Evolutionary conservation across 2,329 filamentous ascomycete species (phyloP).

Genomic region (Penicillium sp.): DNA sequence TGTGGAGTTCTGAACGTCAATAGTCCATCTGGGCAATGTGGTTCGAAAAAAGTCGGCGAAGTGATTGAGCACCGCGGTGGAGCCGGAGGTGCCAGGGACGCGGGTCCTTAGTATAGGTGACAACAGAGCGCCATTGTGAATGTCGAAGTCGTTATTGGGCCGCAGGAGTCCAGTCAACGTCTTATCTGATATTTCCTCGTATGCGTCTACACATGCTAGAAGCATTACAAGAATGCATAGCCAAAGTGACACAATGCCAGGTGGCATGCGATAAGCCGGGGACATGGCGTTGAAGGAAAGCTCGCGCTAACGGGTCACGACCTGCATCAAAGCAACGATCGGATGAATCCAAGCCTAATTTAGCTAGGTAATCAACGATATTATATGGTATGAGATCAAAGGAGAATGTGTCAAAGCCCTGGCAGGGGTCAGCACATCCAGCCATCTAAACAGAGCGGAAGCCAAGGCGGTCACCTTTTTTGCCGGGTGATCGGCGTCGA

Average conservation of each 20-base stretch:
- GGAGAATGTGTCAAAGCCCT: neutral
- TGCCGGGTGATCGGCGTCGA: constrained; percentile 5
- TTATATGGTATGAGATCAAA: neutral
- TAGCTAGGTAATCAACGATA: constrained; percentile 9
- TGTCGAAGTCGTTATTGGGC: constrained; percentile 75
- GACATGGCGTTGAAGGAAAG: constrained; percentile 25
- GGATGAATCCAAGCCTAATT: neutral
- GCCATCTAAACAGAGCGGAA: constrained; percentile 2
- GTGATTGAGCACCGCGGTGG: constrained; percentile 70
- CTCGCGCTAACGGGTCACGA: constrained; percentile 16
- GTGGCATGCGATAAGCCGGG: constrained; percentile 30
- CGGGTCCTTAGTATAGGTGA: constrained; percentile 84
- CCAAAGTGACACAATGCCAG: constrained; percentile 28
- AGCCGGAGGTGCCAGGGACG: constrained; percentile 82
- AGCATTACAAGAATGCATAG: constrained; percentile 26
- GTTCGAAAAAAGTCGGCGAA: constrained; percentile 78
- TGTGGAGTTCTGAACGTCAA: constrained; percentile 89
- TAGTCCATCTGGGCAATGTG: constrained; percentile 73
- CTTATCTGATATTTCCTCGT: constrained; percentile 68
- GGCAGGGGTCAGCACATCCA: neutral
- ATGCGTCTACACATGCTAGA: constrained; percentile 43
- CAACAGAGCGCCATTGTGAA: constrained; percentile 71
- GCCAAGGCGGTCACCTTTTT: constrained; percentile 4
- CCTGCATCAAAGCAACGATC: neutral
- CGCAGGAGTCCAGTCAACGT: constrained; percentile 70